These are phyloP conservation scores for Tulasnella sp. DNA, from an alignment of 768 basidiomycete species.

Conservation along the genomic window DNA sequence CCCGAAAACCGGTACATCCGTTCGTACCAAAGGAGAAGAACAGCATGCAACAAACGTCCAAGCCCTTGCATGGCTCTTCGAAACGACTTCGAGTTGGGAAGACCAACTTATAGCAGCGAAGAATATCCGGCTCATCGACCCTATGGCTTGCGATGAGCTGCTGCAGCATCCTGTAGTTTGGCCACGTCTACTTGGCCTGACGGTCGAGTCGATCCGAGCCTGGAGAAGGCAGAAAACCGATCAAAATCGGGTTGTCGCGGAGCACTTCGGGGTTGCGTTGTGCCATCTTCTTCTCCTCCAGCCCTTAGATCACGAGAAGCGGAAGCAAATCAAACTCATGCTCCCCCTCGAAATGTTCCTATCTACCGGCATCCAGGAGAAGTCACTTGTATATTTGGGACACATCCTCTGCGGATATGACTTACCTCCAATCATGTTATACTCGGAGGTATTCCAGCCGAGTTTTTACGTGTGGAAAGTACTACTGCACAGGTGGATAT, in stretches of 20 bases:
- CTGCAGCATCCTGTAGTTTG: neutral
- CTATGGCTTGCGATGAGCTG: neutral
- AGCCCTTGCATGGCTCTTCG: neutral
- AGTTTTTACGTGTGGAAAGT: neutral
- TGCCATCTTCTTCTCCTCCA: neutral
- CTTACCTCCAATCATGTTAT: fast-evolving
- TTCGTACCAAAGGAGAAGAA: neutral
- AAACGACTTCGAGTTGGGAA: neutral
- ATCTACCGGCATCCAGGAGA: neutral
- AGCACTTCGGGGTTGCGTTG: neutral
- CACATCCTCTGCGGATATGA: neutral
- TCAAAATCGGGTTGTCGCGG: neutral
- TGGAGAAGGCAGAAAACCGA: neutral
- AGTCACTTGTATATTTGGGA: neutral
- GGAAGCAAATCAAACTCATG: neutral
- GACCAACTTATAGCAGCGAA: neutral
- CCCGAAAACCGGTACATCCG: neutral
- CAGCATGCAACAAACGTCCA: neutral
- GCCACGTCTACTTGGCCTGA: neutral
- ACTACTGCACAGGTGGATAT: neutral
- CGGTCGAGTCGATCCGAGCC: neutral
- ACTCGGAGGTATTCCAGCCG: too few relatives aligned
- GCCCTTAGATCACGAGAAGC: neutral
- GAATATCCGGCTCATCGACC: neutral
- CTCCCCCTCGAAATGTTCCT: neutral